Base-by-base conservation (phyloP, 805 yeast genomes). In the Schwanniomyces pseudopolymorphus region DNA sequence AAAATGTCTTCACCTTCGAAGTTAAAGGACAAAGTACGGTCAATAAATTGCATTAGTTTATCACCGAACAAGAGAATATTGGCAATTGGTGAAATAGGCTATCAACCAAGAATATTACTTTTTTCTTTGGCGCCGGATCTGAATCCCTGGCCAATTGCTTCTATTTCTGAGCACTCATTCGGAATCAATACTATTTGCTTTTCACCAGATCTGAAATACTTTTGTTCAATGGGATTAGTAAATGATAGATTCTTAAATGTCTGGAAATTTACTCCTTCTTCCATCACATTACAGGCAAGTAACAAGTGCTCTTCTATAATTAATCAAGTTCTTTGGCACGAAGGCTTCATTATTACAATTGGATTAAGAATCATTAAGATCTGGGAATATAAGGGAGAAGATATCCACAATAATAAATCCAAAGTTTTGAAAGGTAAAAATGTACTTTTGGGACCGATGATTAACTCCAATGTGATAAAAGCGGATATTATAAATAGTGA, bases 61-160 rank as follows among this genome's bases (percentile, higher is more conserved):
- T 76, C 88, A 0, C 80, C 85, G 0, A 78, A 80, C 56, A 72
- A 69, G 33, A 70, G 63, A 39, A 53, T 80, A 4, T 59, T 86
- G 21, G 89, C 89, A 0, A 79, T 84, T 13, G 92, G 92, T 2
- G 92, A 86, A 57, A 61, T 75, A 0, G 91, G 91, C 0, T 83
- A 82, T 50, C 80, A 76, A 51, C 92, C 92, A 1, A 67, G 90
- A 16, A 72, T 86, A 1, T 62, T 84, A 17, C 53, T 85, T 11
- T 85, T 75, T 55, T 81, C 87, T 2, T 62, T 83, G 13, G 83
- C 84, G 0, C 69, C 75, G 13, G 74, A 74, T 49, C 70, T 80
- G 40, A 56, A 68, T 10, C 56, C 64, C 4, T 61, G 57, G n/a
- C 87, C 89, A 0, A 60, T 83, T 5, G 77, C 79, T 7, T 67